phyloP scores from a whole-genome alignment of 371 early-diverging fungal genomes.

The Rhizopus delemar region DNA sequence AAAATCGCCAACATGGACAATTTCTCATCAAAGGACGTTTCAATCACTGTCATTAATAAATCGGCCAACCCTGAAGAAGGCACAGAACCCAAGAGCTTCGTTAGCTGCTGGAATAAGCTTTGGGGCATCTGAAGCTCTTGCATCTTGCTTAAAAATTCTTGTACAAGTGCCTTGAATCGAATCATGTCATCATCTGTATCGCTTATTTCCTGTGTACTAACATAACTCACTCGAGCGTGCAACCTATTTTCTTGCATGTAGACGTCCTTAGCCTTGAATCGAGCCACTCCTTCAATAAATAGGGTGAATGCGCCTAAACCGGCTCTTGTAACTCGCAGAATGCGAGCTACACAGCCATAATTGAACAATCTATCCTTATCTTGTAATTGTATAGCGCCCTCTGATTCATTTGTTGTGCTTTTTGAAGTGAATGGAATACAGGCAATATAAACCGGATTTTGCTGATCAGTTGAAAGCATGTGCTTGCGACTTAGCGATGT shows the following conservation, averaged over 20 bases:
- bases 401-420: conserved; percentile 13
- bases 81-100: conserved; percentile 66
- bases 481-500: conserved; percentile 31
- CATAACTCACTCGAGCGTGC: conserved; percentile 36
- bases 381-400: conserved; percentile 18
- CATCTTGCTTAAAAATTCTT: conserved; percentile 60
- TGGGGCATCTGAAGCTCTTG: conserved; percentile 73
- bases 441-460: conserved; percentile 38
- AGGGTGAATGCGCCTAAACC: conserved; percentile 43
- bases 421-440: conserved; percentile 33
- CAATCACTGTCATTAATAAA: conserved; percentile 72
- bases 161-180: conserved; percentile 60
- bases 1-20: conserved; percentile 61
- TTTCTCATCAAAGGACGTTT: conserved; percentile 73
- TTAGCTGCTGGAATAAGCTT: conserved; percentile 62
- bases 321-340: conserved; percentile 40
- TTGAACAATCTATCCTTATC: conserved; percentile 31
- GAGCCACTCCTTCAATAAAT: conserved; percentile 42
- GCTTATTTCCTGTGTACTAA: conserved; percentile 21
- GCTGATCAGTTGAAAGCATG: conserved; percentile 28
- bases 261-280: conserved; percentile 35
- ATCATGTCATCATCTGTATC: conserved; percentile 50
- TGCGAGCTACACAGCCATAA: conserved; percentile 50
- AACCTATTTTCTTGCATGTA: conserved; percentile 20
- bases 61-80: conserved; percentile 71